Base-by-base conservation (phyloP, 495 filamentous ascomycete genomes). In the Penicillium tannophilum region DNA sequence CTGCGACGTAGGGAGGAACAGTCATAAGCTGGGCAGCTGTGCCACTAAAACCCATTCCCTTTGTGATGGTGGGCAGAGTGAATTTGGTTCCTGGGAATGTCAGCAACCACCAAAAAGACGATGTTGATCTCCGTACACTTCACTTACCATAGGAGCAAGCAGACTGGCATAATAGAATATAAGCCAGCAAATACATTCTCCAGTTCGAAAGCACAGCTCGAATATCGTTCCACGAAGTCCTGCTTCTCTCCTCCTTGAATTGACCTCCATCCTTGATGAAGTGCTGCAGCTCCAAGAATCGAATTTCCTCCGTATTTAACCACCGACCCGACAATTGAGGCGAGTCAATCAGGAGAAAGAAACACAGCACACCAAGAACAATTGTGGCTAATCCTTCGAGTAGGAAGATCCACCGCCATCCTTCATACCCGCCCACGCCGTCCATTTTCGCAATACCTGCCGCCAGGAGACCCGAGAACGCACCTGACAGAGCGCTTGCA, bases 341-440 rank as follows among this genome's bases (percentile, higher is more conserved):
- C 2, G 70, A 61, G 26, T 73, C 68, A 11, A 73, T 67, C 3
- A 73, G 60, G 0, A 68, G 31, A 42, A 85, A 88, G 72, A 83
- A 90, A 26, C 83, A 80, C 4, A 74, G 17, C 10, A 81, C 51
- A 3, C 85, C 87, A 2, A 90, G 73, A 6, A 86, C 11, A 1
- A 90, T 73, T 4, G 70, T 84, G 5, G 80, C 79, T 4, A 79
- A 75, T n/a, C 86, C 81, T 47, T 88, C 86, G 4, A 88, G 76
- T 20, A 88, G 80, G 63, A 88, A 87, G 44, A 91, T 90, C 88
- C 88, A 90, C 10, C 84, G 76, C 88, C 88, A 90, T 10, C 88
- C 88, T 43, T 79, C 75, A 19, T 86, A 67, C 0, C 83, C 82
- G 1, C 73, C 84, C 4, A 86, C 63, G 3, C 87, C 87, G 19